These are phyloP conservation scores for Aspergillus brunneoviolaceus DNA, from an alignment of 2,329 filamentous ascomycete genomes.

Conservation along the genomic window DNA sequence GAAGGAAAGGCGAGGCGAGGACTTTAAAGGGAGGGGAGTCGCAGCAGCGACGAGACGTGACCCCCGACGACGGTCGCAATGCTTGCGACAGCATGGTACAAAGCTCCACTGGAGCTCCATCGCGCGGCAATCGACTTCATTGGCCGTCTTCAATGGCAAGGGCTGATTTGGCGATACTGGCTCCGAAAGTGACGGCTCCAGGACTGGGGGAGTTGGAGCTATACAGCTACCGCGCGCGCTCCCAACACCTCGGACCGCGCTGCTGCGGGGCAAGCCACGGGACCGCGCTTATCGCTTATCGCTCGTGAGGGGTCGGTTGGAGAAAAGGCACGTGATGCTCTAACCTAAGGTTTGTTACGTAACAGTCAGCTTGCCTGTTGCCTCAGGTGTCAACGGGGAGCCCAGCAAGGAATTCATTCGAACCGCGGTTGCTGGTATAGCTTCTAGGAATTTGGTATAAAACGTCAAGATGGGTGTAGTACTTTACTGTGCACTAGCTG, in stretches of 20 bases:
- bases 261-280: slow-evolving; percentile 1
- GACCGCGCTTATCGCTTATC: slow-evolving; percentile 19
- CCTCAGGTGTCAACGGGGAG: neutral
- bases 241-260: slow-evolving; percentile 11
- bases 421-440: neutral
- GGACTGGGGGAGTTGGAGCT: neutral
- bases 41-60: neutral
- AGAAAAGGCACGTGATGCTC: neutral
- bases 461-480: neutral
- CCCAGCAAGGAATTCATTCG: neutral
- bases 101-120: neutral
- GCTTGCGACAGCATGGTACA: neutral
- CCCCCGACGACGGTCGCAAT: neutral
- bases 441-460: neutral
- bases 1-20: neutral
- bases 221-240: neutral
- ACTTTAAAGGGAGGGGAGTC: slow-evolving; percentile 2
- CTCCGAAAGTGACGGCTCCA: neutral
- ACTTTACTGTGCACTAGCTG: neutral
- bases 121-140: neutral
- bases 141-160: neutral
- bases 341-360: neutral
- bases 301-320: slow-evolving; percentile 3
- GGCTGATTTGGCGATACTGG: neutral
- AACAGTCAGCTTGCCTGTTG: neutral